These are phyloP conservation scores for Rubia peregrina DNA, from an alignment of 305 asterid genomes.

Conservation along the genomic window DNA sequence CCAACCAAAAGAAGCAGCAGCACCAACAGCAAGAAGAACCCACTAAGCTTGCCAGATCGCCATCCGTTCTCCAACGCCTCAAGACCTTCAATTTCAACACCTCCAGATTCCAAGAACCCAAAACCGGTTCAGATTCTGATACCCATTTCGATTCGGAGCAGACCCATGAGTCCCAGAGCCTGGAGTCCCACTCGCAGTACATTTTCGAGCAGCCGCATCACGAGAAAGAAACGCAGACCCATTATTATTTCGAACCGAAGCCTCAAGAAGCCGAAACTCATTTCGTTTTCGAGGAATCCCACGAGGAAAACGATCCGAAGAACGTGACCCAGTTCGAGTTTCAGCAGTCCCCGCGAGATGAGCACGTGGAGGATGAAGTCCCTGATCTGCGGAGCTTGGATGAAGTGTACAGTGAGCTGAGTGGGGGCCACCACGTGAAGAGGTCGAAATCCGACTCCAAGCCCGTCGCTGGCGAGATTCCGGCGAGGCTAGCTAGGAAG, in stretches of 20 bases:
- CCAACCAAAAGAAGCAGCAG: conserved; percentile 32
- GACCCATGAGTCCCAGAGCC: conserved; percentile 19
- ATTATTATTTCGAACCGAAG: conserved; percentile 17
- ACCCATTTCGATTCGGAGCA: conserved; percentile 23
- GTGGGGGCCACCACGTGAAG: conserved; percentile 23
- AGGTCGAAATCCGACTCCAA: conserved; percentile 49
- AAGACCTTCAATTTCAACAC: conserved; percentile 41
- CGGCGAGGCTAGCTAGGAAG: conserved; percentile 36
- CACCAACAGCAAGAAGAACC: conserved; percentile 18
- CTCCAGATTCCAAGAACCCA: conserved; percentile 36
- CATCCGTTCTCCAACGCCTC: conserved; percentile 56
- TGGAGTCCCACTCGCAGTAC: conserved; percentile 20
- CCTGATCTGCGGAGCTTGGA: no score
- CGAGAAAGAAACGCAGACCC: conserved; percentile 19
- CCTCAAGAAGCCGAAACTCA: conserved; percentile 11
- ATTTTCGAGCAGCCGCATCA: conserved; percentile 22
- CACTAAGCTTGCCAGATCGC: conserved; percentile 31
- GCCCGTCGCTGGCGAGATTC: conserved; percentile 45
- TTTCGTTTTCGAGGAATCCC: conserved; percentile 14
- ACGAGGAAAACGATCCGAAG: conserved; percentile 3
- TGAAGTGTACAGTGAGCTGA: conserved; percentile 37
- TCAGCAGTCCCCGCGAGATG: conserved; percentile 12
- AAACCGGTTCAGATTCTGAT: conserved; percentile 23
- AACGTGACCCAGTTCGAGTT: conserved; percentile 10
- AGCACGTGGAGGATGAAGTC: conserved; percentile 16